A percentile compares a stretch with the other conserved stretches of the same genome.
Evolutionary conservation across 345 rosid genomes (phyloP).

Genomic region (Anacardium occidentale): DNA sequence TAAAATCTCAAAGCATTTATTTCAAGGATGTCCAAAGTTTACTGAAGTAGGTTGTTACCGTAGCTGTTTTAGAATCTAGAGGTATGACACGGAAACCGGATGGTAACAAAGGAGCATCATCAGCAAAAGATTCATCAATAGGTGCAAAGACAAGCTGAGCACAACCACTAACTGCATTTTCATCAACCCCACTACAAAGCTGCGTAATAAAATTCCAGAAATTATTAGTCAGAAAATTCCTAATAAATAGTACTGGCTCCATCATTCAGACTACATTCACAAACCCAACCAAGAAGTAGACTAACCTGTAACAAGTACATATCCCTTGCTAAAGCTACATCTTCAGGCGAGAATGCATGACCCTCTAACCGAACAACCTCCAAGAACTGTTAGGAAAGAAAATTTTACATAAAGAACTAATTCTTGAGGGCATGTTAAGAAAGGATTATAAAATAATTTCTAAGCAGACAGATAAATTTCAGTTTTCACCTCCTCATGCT

Average conservation of each 20-base stretch:
- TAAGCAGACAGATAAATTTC: conserved; percentile 1
- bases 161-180: conserved; percentile 82
- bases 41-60: conserved; percentile 23
- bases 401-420: not conserved
- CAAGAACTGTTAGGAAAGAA: conserved; percentile 48
- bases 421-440: not conserved
- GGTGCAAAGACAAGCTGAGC: conserved; percentile 98
- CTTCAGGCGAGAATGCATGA: conserved; percentile 85
- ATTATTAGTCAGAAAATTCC: conserved; percentile 7
- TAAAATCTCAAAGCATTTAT: too few relatives aligned
- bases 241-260: not conserved
- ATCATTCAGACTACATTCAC: not conserved
- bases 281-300: not conserved
- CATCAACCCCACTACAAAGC: conserved; percentile 91
- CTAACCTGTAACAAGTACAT: conserved; percentile 90
- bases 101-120: conserved; percentile 89
- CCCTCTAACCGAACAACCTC: conserved; percentile 96
- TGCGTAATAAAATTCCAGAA: conserved; percentile 26
- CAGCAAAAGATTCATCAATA: conserved; percentile 94
- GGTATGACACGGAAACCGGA: conserved; percentile 95
- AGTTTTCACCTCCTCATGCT: conserved; percentile 82
- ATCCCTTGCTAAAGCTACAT: conserved; percentile 78
- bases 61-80: conserved; percentile 70
- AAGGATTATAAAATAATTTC: conserved; percentile 1
- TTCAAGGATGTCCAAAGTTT: not conserved